A percentile compares a stretch with the other conserved stretches of the same genome.
These are phyloP conservation scores for Lecanicillium sp. DNA, from an alignment of 2,329 filamentous ascomycete genomes.

Conservation along the genomic window DNA sequence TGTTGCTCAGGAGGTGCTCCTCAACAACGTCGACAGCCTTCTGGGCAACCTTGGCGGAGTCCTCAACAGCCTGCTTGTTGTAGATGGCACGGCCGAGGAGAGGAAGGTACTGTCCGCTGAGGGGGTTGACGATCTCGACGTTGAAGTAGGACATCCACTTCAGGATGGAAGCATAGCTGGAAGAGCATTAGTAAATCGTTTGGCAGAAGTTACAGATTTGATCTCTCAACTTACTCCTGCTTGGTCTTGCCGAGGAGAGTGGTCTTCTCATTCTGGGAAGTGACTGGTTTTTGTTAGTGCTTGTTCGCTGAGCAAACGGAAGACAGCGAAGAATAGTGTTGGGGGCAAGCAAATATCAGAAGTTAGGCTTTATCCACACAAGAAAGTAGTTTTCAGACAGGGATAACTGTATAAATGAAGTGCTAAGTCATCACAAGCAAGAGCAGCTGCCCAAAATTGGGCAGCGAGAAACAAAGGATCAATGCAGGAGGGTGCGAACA, in stretches of 20 bases:
- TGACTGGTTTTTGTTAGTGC: slow-evolving; percentile 55
- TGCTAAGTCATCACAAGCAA: slow-evolving; percentile 62
- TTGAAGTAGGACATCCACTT: slow-evolving; percentile 98
- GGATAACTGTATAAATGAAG: slow-evolving; percentile 85
- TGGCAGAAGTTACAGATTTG: no score
- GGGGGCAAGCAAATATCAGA: slow-evolving; percentile 47
- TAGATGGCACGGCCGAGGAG: slow-evolving; percentile 75
- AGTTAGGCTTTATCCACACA: slow-evolving; percentile 89
- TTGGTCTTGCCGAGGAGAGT: slow-evolving; percentile 99
- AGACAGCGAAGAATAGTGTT: slow-evolving; percentile 17
- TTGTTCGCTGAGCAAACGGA: slow-evolving; percentile 19
- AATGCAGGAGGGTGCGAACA: slow-evolving; percentile 8
- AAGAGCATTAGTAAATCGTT: slow-evolving; percentile 15
- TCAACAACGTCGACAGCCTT: slow-evolving; percentile 70
- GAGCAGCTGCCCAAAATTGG: slow-evolving; percentile 4
- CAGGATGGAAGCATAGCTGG: slow-evolving; percentile 85
- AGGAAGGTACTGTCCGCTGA: slow-evolving; percentile 80
- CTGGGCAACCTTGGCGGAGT: slow-evolving; percentile 59
- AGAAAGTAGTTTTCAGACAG: slow-evolving; percentile 75
- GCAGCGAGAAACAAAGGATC: slow-evolving; percentile 19
- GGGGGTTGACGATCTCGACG: slow-evolving; percentile 65
- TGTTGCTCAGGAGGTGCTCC: slow-evolving; percentile 84
- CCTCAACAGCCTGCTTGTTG: slow-evolving; percentile 97
- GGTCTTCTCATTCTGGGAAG: slow-evolving; percentile 99
- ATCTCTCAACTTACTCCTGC: slow-evolving; percentile 89